Base-by-base conservation (phyloP, 441 rosid genomes). In the Brassica balearica region DNA sequence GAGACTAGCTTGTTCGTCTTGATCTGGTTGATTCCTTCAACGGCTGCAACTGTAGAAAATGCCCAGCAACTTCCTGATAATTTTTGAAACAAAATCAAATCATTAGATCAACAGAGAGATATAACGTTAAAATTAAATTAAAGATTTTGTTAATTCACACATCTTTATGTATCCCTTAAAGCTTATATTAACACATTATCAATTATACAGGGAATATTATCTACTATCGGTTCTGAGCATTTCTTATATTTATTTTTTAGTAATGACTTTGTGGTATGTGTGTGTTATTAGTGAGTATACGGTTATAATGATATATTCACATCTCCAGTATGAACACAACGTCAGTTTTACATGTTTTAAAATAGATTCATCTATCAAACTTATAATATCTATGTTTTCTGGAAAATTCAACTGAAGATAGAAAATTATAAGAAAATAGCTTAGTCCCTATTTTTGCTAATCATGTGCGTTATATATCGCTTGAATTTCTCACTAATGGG, bases 11-110 rank as follows among this genome's bases (percentile, higher is more conserved):
- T 82, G 25, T 86, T 87, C 10, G 91, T 90, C 83, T 69, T 90
- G 14, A 91, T 84, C 61, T 85, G 82, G 76, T 93, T 89, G 68
- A 93, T 88, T 25, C 97, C 93, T 61, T 93, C 96, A 3, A 93
- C 91, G 0, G 91, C 97, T 23, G 80, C 95, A 15, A 93, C 60
- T 0, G 93, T 88, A 5, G 97, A 91, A 75, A 93, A 93, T n/a
- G 97, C 97, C 92, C 96, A 93, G 79, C 97, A 93, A 80, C 96
- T 91, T 64, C 96, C 96, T 92, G 62, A 27, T 69, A 71, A 7
- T 32, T 17, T 72, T 53, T 53, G 61, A 4, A 58, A 8, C 10
- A 17, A 8, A 8, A 36, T 63, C 8, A 43, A 27, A 58, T 66
- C 48, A 60, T 67, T 66, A 71, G n/a, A 65, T 19, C 51, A 65